These are phyloP conservation scores for Verticillium isaacii DNA, from an alignment of 2,329 filamentous ascomycete genomes.

Conservation along the genomic window DNA sequence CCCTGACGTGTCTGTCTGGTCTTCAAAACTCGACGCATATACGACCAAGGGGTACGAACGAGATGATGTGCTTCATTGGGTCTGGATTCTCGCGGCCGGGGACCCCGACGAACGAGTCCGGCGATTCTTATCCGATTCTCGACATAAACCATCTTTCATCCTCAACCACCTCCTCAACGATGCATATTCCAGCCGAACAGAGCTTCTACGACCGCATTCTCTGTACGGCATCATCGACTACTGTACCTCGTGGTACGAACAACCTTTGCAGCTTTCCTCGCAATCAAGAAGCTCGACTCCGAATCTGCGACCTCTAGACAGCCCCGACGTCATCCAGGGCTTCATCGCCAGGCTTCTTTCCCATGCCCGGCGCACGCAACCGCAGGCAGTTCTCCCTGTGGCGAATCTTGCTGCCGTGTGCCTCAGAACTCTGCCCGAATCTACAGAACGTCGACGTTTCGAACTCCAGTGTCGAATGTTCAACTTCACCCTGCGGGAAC, in stretches of 20 bases:
- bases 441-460: conserved; percentile 13
- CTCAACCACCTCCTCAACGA: conserved; percentile 6
- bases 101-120: conserved; percentile 6
- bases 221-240: conserved; percentile 6
- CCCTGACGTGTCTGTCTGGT: neutral
- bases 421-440: conserved; percentile 15
- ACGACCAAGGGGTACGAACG: neutral
- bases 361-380: conserved; percentile 17
- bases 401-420: conserved; percentile 23
- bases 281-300: neutral
- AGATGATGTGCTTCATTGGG: conserved; percentile 6
- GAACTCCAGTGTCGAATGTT: conserved; percentile 24
- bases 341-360: neutral
- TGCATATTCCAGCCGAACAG: neutral
- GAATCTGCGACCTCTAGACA: neutral
- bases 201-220: neutral
- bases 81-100: conserved; percentile 1
- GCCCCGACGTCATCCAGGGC: neutral
- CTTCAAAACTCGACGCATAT: neutral
- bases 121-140: neutral
- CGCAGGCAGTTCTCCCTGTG: conserved; percentile 21
- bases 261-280: too few species aligned
- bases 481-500: conserved; percentile 26
- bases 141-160: conserved; percentile 9
- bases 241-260: neutral